phyloP scores from a whole-genome alignment of 2,329 filamentous ascomycete genomes.

The Arthrobotrys pseudoclavata region DNA sequence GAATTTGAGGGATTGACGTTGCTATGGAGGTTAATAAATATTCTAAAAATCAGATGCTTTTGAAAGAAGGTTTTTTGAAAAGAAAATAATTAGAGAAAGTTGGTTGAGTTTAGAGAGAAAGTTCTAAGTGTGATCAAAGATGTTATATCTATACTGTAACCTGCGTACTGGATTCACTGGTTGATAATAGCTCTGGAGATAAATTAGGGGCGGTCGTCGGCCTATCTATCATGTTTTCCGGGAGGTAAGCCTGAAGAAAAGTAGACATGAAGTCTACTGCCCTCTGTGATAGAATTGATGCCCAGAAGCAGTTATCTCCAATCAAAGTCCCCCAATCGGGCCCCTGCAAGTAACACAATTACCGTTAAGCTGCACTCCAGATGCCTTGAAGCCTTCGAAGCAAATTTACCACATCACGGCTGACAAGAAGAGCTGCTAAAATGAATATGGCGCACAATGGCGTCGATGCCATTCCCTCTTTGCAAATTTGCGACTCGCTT shows the following conservation, averaged over 20 bases:
- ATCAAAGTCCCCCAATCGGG: no score
- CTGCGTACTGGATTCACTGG: neutral
- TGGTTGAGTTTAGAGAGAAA: neutral
- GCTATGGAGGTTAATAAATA: neutral
- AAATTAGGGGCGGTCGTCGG: neutral
- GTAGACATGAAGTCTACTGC: neutral
- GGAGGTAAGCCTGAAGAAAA: neutral
- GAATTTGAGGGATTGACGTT: conserved; percentile 12
- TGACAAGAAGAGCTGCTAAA: neutral
- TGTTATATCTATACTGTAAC: no score
- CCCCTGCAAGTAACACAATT: neutral
- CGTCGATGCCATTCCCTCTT: neutral
- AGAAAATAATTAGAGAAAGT: no score
- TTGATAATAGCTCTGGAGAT: neutral
- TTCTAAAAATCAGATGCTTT: neutral
- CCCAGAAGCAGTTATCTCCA: neutral
- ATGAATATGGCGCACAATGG: neutral
- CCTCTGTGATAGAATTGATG: no score
- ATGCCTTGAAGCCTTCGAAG: neutral
- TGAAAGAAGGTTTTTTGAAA: neutral
- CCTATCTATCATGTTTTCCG: neutral
- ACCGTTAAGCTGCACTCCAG: neutral
- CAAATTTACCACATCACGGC: neutral
- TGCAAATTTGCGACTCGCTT: neutral
- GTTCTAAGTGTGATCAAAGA: no score